Conservation (phyloP, 2,329 filamentous ascomycete species). For the Fusarium acutatum region DNA sequence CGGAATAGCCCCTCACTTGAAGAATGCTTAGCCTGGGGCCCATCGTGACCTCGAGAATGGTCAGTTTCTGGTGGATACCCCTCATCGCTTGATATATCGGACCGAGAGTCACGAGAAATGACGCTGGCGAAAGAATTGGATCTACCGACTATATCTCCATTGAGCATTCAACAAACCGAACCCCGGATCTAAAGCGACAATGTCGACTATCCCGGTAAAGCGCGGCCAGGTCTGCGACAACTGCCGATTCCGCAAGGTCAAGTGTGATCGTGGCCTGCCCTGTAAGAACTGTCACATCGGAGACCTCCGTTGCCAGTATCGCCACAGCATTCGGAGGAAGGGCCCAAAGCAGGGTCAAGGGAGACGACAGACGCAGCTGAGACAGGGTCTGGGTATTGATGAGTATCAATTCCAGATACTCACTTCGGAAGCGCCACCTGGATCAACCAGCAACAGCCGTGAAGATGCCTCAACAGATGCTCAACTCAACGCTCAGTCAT, state of each 20-base stretch:
- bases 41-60: background rate
- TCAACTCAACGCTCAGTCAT: background rate
- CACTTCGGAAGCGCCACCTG: constrained; percentile 16
- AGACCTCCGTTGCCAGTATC: constrained; percentile 43
- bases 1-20: background rate
- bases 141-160: constrained; percentile 28
- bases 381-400: constrained; percentile 29
- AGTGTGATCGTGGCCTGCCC: constrained; percentile 45
- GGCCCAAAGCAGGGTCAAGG: constrained; percentile 44
- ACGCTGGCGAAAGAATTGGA: background rate
- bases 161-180: background rate
- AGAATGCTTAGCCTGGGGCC: background rate
- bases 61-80: background rate
- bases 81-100: constrained; percentile 13
- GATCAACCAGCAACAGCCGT: background rate
- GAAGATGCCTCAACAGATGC: background rate
- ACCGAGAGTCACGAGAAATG: constrained; percentile 8
- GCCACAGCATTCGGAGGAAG: constrained; percentile 43
- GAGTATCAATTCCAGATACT: constrained; percentile 32
- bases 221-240: constrained; percentile 43
- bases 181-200: background rate
- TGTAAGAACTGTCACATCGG: constrained; percentile 42
- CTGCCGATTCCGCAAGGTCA: constrained; percentile 46
- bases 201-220: constrained; percentile 11
- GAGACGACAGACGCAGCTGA: constrained; percentile 41